A percentile compares a stretch with the other conserved stretches of the same genome.
Conservation (phyloP, 2,329 filamentous ascomycete species). For the Pyrenophora teres region DNA sequence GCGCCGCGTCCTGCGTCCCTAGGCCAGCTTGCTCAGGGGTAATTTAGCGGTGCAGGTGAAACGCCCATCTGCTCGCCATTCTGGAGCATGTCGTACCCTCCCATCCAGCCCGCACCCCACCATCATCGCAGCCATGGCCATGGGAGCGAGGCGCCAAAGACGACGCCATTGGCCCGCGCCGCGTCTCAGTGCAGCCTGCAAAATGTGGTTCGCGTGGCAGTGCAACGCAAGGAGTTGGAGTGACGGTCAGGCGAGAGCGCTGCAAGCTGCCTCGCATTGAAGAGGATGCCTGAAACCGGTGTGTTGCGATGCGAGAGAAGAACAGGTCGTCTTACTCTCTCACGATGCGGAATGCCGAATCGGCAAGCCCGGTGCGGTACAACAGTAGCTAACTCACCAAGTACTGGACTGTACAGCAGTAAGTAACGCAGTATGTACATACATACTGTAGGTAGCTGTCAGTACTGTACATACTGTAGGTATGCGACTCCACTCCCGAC, state of each 20-base stretch:
- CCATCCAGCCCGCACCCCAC: constrained; percentile 17
- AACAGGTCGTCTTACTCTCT: neutral
- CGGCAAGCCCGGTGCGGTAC: no score
- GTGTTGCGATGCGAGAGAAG: neutral
- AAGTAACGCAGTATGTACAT: no score
- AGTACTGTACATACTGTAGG: no score
- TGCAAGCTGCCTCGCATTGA: neutral
- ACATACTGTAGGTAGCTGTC: no score
- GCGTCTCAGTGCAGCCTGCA: constrained; percentile 28
- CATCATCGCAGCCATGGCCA: constrained; percentile 18
- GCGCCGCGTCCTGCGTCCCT: constrained; percentile 18
- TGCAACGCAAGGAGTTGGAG: constrained; percentile 1
- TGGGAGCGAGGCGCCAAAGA: constrained; percentile 16
- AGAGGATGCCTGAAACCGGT: constrained; percentile 5
- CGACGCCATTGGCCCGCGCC: constrained; percentile 26
- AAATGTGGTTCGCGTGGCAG: constrained; percentile 4
- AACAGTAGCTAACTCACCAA: no score
- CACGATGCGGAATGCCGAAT: neutral
- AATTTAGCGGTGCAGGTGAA: constrained; percentile 33
- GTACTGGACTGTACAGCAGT: no score
- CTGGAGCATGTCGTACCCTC: constrained; percentile 6
- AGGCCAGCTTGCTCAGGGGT: constrained; percentile 25
- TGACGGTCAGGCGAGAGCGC: constrained; percentile 1
- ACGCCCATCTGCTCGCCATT: constrained; percentile 28
- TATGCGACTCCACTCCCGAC: no score